These are phyloP conservation scores for Chrysopogon serrulatus DNA, from an alignment of 176 grass and related monocot genomes.

Conservation along the genomic window DNA sequence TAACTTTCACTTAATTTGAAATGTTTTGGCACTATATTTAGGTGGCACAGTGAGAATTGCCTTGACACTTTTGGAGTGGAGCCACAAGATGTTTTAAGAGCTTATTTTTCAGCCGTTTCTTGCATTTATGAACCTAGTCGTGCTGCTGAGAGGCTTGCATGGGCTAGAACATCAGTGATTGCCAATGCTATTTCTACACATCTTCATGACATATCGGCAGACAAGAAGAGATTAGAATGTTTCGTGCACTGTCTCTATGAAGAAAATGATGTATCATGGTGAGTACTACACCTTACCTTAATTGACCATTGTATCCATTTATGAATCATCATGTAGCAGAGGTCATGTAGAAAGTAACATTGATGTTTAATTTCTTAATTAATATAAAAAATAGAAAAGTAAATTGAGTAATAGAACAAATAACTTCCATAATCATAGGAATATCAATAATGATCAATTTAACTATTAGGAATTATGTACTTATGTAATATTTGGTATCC, in stretches of 20 bases:
- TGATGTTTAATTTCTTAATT: background rate
- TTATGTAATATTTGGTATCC: background rate
- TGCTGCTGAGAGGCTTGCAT: slow-evolving; percentile 49
- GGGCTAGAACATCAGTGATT: slow-evolving; percentile 49
- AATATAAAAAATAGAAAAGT: background rate
- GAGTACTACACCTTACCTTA: background rate
- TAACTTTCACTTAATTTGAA: background rate
- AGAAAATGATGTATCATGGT: slow-evolving; percentile 15
- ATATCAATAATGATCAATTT: background rate
- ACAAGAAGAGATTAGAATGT: slow-evolving; percentile 13
- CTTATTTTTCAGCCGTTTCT: slow-evolving; percentile 51
- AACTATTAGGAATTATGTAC: background rate
- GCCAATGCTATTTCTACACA: slow-evolving; percentile 32
- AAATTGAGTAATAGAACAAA: background rate
- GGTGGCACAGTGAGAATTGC: slow-evolving; percentile 56
- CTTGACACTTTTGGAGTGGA: slow-evolving; percentile 33
- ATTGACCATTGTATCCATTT: background rate
- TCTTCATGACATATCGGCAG: background rate
- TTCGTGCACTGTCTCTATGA: slow-evolving; percentile 36
- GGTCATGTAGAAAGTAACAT: background rate
- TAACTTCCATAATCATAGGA: background rate
- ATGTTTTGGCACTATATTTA: slow-evolving; percentile 7
- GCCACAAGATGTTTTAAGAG: slow-evolving; percentile 39
- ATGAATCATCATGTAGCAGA: background rate
- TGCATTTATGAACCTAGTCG: slow-evolving; percentile 68